Base-by-base conservation (phyloP, 768 basidiomycete species). In the Naematelia aurantialba region DNA sequence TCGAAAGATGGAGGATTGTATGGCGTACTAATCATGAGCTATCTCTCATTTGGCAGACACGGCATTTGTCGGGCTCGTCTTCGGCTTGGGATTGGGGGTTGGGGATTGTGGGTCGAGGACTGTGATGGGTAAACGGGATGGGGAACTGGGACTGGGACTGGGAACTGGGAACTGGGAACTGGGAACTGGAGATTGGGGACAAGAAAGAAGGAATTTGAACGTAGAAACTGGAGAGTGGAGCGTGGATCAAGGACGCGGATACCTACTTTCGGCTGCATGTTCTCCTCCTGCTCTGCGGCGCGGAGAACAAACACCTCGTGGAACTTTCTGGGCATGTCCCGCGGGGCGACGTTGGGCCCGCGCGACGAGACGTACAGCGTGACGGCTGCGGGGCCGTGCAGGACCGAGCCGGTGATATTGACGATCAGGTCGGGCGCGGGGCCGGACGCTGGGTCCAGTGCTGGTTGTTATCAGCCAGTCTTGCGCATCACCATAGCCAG, bases 271-370 rank as follows among this genome's bases (percentile, higher is more conserved):
- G 72, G 72, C 50, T 73, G 72, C 61, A 65, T 67, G 25, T 68
- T 69, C 42, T 68, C 72, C 2, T 60, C 66, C 26, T 64, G 63
- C 44, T 68, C 69, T n/a, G 60, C 58, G 12, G 65, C 69, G 30
- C 65, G 59, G n/a, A 73, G 42, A 55, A 73, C 66, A 58, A 73
- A 73, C 61, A 73, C 63, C 56, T 73, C 69, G 55, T 73, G 72
- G 39, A 70, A 73, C 39, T 73, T 73, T 27, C 72, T 55, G 22
- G 69, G 65, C 45, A 63, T 60, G 52, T 72, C 66, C 31, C 61
- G 53, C 13, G 67, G 52, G 26, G 62, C 44, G 26, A 61, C 50
- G 8, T 56, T 39, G 4, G 59, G 55, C 1, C 50, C n/a, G 8
- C 25, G n/a, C 8, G 46, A 12, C n/a, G 14, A 54, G 26, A 62